These are phyloP conservation scores for Phytophthora ohioensis DNA, from an alignment of 352 stramenopile genomes.

Conservation along the genomic window DNA sequence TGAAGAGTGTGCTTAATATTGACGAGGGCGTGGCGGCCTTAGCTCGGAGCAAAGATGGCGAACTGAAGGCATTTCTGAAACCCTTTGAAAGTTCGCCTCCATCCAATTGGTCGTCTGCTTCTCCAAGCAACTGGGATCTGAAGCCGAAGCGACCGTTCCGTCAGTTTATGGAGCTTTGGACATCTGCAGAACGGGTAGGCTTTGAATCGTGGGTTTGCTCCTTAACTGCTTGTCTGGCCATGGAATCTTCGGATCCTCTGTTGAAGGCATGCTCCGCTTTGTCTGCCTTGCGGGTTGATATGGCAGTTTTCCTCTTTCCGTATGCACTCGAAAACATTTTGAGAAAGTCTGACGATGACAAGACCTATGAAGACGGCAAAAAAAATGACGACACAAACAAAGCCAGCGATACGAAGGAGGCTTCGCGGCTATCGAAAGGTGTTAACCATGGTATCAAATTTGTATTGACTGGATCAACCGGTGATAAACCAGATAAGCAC, in stretches of 20 bases:
- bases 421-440: conserved; percentile 27
- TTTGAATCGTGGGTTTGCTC: conserved; percentile 74
- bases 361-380: not conserved
- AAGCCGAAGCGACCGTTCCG: conserved; percentile 20
- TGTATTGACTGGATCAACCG: conserved; percentile 42
- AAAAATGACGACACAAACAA: conserved; percentile 1
- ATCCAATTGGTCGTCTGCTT: conserved; percentile 65
- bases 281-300: conserved; percentile 49
- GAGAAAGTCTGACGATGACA: conserved; percentile 14
- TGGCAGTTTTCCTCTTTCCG: conserved; percentile 83
- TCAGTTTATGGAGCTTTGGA: conserved; percentile 53
- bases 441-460: conserved; percentile 54
- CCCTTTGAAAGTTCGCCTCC: conserved; percentile 56
- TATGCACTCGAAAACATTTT: conserved; percentile 63
- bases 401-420: not conserved
- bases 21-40: conserved; percentile 48
- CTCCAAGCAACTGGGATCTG: not conserved
- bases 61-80: conserved; percentile 71
- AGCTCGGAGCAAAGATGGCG: conserved; percentile 58
- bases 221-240: conserved; percentile 54
- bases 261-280: conserved; percentile 61
- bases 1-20: conserved; percentile 61
- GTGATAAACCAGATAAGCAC: not conserved
- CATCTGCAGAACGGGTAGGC: conserved; percentile 33
- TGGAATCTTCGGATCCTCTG: conserved; percentile 50